Evolutionary conservation across 352 stramenopile genomes (phyloP).

Genomic region (Phytophthora citrophthora): DNA sequence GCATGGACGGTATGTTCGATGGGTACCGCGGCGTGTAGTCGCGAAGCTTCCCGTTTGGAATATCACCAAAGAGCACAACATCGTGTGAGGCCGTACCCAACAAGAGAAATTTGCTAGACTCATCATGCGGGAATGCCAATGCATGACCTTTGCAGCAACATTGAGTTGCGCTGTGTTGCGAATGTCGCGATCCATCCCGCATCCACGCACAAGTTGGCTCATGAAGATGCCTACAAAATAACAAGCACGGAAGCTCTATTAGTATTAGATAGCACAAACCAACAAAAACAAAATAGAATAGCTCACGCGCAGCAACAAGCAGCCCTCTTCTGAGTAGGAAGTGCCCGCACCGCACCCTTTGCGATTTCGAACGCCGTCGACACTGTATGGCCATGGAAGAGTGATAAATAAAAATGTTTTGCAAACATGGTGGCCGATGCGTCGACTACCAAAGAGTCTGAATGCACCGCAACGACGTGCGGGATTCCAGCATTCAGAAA

Average conservation of each 20-base stretch:
- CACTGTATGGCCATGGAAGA: conserved; percentile 79
- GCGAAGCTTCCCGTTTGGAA: conserved; percentile 59
- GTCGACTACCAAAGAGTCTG: conserved; percentile 79
- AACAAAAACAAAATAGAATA: background rate
- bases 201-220: conserved; percentile 77
- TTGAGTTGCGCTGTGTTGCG: conserved; percentile 65
- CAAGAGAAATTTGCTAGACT: conserved; percentile 85
- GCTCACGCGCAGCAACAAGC: conserved; percentile 86
- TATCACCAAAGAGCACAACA: conserved; percentile 74
- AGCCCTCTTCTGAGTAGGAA: conserved; percentile 65
- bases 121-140: conserved; percentile 78
- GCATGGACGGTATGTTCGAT: conserved; percentile 83
- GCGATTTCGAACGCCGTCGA: conserved; percentile 77
- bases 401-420: conserved; percentile 86
- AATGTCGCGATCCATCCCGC: conserved; percentile 64
- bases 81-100: conserved; percentile 62
- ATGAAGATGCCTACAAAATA: conserved; percentile 63
- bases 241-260: background rate
- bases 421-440: conserved; percentile 81
- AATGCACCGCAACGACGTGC: conserved; percentile 91
- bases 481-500: conserved; percentile 91
- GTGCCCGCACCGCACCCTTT: conserved; percentile 66
- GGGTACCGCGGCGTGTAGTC: conserved; percentile 76
- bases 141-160: conserved; percentile 80
- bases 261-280: background rate